Evolutionary conservation across 306 rosid genomes (phyloP).

Genomic region (Crotalaria pallida): DNA sequence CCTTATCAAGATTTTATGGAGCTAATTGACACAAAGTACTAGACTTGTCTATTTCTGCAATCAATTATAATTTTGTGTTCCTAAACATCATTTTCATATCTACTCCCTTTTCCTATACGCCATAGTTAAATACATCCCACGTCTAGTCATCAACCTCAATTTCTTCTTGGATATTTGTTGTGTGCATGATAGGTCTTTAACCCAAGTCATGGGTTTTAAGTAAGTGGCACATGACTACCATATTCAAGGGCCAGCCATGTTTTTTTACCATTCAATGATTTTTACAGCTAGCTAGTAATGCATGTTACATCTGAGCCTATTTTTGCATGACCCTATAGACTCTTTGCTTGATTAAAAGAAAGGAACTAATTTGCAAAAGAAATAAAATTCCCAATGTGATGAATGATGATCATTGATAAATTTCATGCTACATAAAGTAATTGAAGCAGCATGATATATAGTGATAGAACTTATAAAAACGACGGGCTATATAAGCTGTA

Average conservation of each 20-base stretch:
- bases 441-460: slow-evolving; percentile 8
- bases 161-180: neutral
- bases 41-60: slow-evolving; percentile 29
- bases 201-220: slow-evolving; percentile 31
- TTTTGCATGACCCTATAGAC: slow-evolving; percentile 2
- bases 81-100: slow-evolving; percentile 52
- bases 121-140: slow-evolving; percentile 10
- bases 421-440: neutral
- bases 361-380: neutral
- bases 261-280: slow-evolving; percentile 26
- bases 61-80: slow-evolving; percentile 29
- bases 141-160: neutral
- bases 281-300: slow-evolving; percentile 15
- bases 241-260: slow-evolving; percentile 36
- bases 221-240: slow-evolving; percentile 41
- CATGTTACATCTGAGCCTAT: slow-evolving; percentile 18
- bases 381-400: no score
- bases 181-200: slow-evolving; percentile 40
- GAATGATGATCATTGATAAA: neutral
- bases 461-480: neutral
- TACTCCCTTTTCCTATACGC: slow-evolving; percentile 21
- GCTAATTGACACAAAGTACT: slow-evolving; percentile 16
- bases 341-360: slow-evolving; percentile 16
- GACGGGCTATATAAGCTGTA: neutral
- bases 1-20: slow-evolving; percentile 33